Evolutionary conservation across 257 asterid genomes (phyloP).

Genomic region (Petunia axillaris): DNA sequence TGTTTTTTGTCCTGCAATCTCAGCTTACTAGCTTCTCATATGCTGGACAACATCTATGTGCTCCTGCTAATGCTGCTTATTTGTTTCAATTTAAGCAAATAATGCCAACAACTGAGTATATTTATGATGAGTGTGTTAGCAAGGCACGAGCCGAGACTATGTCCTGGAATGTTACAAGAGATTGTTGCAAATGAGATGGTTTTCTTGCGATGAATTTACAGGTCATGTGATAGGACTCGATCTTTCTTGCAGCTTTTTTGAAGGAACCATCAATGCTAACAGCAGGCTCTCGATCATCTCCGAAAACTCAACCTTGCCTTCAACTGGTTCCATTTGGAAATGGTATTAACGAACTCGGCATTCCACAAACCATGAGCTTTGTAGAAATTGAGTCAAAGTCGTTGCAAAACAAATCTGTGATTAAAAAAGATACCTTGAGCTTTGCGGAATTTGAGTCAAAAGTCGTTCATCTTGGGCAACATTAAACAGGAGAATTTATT

Average conservation of each 20-base stretch:
- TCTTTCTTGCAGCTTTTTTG: background rate
- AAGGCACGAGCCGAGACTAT: background rate
- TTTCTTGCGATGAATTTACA: background rate
- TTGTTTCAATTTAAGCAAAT: background rate
- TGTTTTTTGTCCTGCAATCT: background rate
- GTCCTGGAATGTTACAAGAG: background rate
- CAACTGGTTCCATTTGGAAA: background rate
- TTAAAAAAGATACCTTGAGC: too few relatives aligned
- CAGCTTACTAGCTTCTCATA: background rate
- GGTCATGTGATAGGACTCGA: background rate
- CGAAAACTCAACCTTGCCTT: background rate
- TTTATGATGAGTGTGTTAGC: background rate
- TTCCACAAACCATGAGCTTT: too few relatives aligned
- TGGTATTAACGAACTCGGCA: background rate
- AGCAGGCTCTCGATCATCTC: background rate
- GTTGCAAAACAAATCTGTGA: too few relatives aligned
- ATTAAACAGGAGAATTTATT: too few relatives aligned
- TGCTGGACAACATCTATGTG: background rate
- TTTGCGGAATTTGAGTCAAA: too few relatives aligned
- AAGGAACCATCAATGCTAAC: background rate
- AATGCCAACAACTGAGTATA: too few relatives aligned
- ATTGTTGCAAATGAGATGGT: slow-evolving; percentile 17
- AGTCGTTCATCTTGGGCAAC: too few relatives aligned
- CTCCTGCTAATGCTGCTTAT: background rate
- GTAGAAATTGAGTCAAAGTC: too few relatives aligned